Conservation (phyloP, 2,329 filamentous ascomycete species). For the Dissoconium aciculare region DNA sequence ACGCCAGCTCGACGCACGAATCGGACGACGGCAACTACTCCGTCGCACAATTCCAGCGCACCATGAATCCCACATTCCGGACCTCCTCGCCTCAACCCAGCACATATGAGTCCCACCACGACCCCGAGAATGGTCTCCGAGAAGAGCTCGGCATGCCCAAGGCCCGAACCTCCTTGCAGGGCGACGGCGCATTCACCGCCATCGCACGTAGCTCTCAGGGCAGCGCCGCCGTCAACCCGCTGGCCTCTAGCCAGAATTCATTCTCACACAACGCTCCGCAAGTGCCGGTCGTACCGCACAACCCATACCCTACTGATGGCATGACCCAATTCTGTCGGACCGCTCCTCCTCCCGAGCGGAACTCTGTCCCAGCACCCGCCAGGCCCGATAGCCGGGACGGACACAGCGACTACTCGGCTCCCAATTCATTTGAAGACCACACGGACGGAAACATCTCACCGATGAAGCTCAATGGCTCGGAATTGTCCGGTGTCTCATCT, state of each 20-base stretch:
- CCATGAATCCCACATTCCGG: conserved; percentile 88
- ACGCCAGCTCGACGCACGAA: conserved; percentile 58
- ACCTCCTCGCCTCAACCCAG: conserved; percentile 94
- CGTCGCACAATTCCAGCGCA: conserved; percentile 86
- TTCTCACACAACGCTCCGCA: conserved; percentile 40
- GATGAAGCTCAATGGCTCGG: conserved; percentile 40
- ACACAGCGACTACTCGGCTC: conserved; percentile 71
- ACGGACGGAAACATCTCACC: conserved; percentile 61
- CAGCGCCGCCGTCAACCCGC: conserved; percentile 16
- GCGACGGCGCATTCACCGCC: conserved; percentile 18
- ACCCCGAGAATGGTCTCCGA: conserved; percentile 60
- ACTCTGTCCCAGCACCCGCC: conserved; percentile 50
- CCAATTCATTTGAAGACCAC: conserved; percentile 72
- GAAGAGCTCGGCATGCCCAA: conserved; percentile 45
- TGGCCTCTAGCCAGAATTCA: conserved; percentile 14
- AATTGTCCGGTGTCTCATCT: conserved; percentile 14
- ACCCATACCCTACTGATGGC: conserved; percentile 84
- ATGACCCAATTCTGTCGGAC: conserved; percentile 95
- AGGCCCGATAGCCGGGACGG: conserved; percentile 66
- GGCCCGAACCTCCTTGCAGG: conserved; percentile 25
- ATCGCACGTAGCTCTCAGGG: conserved; percentile 18
- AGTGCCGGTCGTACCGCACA: conserved; percentile 62
- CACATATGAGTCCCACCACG: conserved; percentile 80
- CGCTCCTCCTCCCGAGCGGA: conserved; percentile 54
- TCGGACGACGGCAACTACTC: conserved; percentile 85